phyloP scores from a whole-genome alignment of 2,329 filamentous ascomycete genomes.

The Bimuria novae-zelandiae region DNA sequence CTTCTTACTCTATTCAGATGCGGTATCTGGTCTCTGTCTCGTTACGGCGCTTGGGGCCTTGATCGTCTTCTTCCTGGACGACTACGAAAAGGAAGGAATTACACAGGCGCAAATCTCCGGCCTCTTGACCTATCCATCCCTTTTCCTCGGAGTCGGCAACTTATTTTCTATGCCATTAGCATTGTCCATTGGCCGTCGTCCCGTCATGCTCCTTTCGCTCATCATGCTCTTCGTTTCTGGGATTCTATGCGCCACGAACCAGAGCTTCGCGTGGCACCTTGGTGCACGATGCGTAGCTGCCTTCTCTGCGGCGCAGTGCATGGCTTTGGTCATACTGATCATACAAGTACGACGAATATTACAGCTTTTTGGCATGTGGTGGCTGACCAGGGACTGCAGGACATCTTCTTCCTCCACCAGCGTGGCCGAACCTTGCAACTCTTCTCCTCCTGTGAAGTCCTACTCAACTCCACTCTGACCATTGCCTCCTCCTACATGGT shows the following conservation, averaged over 20 bases:
- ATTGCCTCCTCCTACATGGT: slow-evolving; percentile 52
- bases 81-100: not conserved
- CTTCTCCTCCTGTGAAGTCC: slow-evolving; percentile 49
- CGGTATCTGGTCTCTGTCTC: too few species aligned
- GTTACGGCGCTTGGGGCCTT: too few species aligned
- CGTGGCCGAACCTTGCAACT: slow-evolving; percentile 49
- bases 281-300: slow-evolving; percentile 46
- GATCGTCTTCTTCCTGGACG: too few species aligned
- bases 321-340: slow-evolving; percentile 51
- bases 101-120: not conserved
- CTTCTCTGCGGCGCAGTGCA: slow-evolving; percentile 49
- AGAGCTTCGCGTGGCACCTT: slow-evolving; percentile 40
- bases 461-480: slow-evolving; percentile 44
- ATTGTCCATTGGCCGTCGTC: slow-evolving; percentile 25
- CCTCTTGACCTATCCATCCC: not conserved
- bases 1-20: too few species aligned
- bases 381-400: too few species aligned
- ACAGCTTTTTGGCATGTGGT: too few species aligned
- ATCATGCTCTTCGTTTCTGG: slow-evolving; percentile 16
- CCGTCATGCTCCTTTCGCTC: slow-evolving; percentile 24
- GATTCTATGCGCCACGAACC: slow-evolving; percentile 18
- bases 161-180: slow-evolving; percentile 26
- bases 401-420: slow-evolving; percentile 53
- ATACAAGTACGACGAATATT: too few species aligned
- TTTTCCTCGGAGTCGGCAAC: slow-evolving; percentile 33